Evolutionary conservation across 768 basidiomycete genomes (phyloP).

Genomic region (Macrolepiota albuminosa): DNA sequence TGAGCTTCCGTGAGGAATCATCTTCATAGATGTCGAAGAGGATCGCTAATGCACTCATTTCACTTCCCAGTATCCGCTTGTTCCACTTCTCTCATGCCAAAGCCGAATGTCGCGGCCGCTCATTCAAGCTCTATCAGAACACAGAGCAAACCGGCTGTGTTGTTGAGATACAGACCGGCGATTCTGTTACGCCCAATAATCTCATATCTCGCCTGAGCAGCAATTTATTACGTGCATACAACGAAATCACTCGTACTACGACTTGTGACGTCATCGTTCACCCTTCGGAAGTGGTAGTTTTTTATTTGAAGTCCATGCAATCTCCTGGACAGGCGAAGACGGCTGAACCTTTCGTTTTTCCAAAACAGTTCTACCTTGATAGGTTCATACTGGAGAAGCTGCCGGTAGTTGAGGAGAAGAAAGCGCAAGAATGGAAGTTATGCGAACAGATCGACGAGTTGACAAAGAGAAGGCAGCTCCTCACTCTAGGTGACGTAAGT

Average conservation of each 20-base stretch:
- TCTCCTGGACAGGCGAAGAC: constrained; percentile 19
- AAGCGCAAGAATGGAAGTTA: constrained; percentile 33
- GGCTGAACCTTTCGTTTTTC: constrained; percentile 50
- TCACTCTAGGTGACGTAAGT: constrained; percentile 57
- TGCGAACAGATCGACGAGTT: constrained; percentile 45
- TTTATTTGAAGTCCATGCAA: constrained; percentile 32
- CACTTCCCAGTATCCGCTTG: constrained; percentile 28
- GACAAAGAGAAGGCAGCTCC: constrained; percentile 35
- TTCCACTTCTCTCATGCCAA: constrained; percentile 55
- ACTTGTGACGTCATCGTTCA: constrained; percentile 55
- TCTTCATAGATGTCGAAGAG: neutral
- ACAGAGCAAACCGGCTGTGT: constrained; percentile 34
- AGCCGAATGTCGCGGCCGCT: constrained; percentile 28
- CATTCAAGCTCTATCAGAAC: constrained; percentile 16
- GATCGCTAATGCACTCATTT: constrained; percentile 4
- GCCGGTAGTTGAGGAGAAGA: constrained; percentile 35
- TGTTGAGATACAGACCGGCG: constrained; percentile 49
- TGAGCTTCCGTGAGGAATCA: constrained; percentile 27
- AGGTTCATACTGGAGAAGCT: constrained; percentile 61
- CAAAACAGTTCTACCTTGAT: constrained; percentile 66
- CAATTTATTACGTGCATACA: constrained; percentile 33
- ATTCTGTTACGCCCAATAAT: constrained; percentile 40
- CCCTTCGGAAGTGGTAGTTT: constrained; percentile 60
- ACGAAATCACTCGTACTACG: constrained; percentile 22
- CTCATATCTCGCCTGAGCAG: constrained; percentile 53